Base-by-base conservation (phyloP, 371 early-diverging fungal genomes). In the Mucor irregularis region DNA sequence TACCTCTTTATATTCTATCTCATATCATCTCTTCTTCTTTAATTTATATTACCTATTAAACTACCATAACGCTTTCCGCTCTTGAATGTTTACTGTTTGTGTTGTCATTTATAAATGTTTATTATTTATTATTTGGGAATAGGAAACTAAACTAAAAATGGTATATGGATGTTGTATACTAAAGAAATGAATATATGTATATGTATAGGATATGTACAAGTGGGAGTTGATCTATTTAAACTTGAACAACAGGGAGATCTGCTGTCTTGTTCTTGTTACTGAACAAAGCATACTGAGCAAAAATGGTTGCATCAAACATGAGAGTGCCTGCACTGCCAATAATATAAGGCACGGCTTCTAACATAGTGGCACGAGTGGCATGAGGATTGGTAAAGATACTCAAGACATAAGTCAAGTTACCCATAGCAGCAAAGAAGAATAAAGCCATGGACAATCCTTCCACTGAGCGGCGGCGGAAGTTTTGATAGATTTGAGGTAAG, bases 381-480 rank as follows among this genome's bases (percentile, higher is more conserved):
- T 82, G 80, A 5, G 82, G 80, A 42, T 80, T 75, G 39, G 74
- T 75, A 43, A 87, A 69, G 46, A 91, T 82, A 35, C 82, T 80
- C 16, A 82, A 60, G 0, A 87, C 79, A 61, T 91, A 91, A 4
- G 85, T 81, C 24, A 86, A 49, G 44, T 91, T 91, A 1, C 88
- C 91, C 66, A 80, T 71, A 3, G 85, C 85, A 0, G 91, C 90
- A 67, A 80, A 88, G 28, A 80, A 62, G 69, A 91, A 90, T 73
- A 91, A 74, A 16, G 80, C 61, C 56, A 89, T 83, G 1, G 87
- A 77, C 5, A 91, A 66, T 0, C 90, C 89, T 53, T 85, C 73
- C 9, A 82, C 81, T 0, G 90, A 88, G 19, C 76, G 68, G 21
- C 90, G 74, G 7, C 61, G 56, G 46, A 64, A 77, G 53, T 86